Percentiles rank a stretch among this genome's conserved stretches.
Conservation (phyloP, 257 asterid genomes). For the Prunella vulgaris region DNA sequence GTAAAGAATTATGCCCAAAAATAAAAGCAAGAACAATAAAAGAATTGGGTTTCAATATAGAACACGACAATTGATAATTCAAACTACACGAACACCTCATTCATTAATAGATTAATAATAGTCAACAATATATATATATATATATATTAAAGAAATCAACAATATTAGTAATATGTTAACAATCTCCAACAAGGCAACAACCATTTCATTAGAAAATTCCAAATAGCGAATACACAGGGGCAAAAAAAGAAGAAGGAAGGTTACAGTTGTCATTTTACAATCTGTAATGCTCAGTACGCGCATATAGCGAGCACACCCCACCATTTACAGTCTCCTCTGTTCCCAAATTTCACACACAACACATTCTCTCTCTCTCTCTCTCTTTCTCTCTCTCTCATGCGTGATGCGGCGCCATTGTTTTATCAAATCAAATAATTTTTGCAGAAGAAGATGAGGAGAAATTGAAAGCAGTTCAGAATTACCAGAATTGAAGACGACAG, state of each 20-base stretch:
- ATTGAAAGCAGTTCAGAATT: neutral
- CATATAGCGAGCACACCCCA: neutral
- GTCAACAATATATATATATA: neutral
- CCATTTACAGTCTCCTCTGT: neutral
- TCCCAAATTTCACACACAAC: too few species aligned
- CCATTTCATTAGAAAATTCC: too few species aligned
- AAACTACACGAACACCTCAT: neutral
- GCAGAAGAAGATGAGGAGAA: neutral
- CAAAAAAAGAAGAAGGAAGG: neutral
- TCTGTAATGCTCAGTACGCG: neutral
- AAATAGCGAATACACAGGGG: too few species aligned
- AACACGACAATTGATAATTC: neutral
- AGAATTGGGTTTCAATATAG: neutral
- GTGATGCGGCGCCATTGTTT: neutral
- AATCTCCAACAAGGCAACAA: too few species aligned
- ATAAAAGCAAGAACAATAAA: too few species aligned
- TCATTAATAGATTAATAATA: neutral
- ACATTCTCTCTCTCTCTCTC: neutral
- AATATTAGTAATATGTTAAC: too few species aligned
- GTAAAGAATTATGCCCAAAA: too few species aligned
- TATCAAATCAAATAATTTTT: slow-evolving; percentile 11
- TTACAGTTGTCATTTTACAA: neutral
- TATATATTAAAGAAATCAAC: too few species aligned
- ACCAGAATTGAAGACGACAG: slow-evolving; percentile 7
- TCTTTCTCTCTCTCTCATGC: neutral